phyloP scores from a whole-genome alignment of 441 rosid genomes.

The Hura crepitans region DNA sequence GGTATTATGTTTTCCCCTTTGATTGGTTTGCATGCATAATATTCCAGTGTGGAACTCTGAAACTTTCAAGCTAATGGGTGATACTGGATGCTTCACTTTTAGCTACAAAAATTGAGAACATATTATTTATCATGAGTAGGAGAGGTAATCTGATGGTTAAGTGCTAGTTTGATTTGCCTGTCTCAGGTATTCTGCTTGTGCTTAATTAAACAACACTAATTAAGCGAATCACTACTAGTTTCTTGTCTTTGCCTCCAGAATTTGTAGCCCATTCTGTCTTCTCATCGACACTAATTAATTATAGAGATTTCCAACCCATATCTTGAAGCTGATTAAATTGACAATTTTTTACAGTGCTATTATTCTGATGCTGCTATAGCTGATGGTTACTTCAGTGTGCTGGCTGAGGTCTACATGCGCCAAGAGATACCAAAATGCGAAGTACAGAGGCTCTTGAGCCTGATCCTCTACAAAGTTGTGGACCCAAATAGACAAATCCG shows the following conservation, averaged over 20 bases:
- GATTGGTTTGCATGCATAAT: neutral
- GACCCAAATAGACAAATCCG: slow-evolving; percentile 98
- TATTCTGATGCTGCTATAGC: slow-evolving; percentile 95
- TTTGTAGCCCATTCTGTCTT: neutral
- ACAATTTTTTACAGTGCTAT: slow-evolving; percentile 66
- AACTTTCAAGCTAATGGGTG: slow-evolving; percentile 4
- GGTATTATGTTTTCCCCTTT: slow-evolving; percentile 43
- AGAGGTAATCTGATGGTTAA: slow-evolving; percentile 10
- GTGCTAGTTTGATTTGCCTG: slow-evolving; percentile 2
- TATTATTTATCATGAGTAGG: neutral
- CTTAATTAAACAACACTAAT: too few relatives aligned
- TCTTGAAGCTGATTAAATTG: slow-evolving; percentile 20
- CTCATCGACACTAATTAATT: neutral
- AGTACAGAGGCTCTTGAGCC: slow-evolving; percentile 91
- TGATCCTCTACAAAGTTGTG: slow-evolving; percentile 96
- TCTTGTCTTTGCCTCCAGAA: slow-evolving; percentile 9
- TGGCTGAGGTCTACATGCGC: slow-evolving; percentile 99
- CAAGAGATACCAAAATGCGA: slow-evolving; percentile 98
- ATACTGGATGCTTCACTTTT: slow-evolving; percentile 8
- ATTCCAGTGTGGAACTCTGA: neutral
- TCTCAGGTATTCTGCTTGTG: neutral
- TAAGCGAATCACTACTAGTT: neutral
- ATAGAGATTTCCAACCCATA: neutral
- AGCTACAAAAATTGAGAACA: neutral
- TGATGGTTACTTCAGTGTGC: slow-evolving; percentile 95